Percentiles rank a stretch among this genome's conserved stretches.
Evolutionary conservation across 352 stramenopile species (phyloP).

Genomic region (Globisporangium takayamanum): DNA sequence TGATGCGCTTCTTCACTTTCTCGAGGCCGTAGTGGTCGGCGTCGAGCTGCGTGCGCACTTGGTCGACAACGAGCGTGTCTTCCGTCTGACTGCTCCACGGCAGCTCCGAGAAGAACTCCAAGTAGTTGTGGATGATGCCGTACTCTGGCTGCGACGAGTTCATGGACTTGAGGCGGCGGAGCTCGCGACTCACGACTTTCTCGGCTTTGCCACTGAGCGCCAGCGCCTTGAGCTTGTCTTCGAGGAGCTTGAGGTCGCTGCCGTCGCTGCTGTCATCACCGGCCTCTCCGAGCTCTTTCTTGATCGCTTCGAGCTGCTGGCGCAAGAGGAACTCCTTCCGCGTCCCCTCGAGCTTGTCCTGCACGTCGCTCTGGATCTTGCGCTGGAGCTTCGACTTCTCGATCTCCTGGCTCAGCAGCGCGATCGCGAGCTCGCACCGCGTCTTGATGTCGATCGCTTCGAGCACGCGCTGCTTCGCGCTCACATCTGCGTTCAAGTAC

Average conservation of each 20-base stretch:
- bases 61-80: conserved; percentile 49
- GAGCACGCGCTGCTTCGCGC: conserved; percentile 54
- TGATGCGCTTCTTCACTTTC: conserved; percentile 83
- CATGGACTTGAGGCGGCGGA: conserved; percentile 69
- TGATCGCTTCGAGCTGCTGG: conserved; percentile 99
- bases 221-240: conserved; percentile 48
- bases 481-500: conserved; percentile 48
- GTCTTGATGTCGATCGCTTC: conserved; percentile 34
- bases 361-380: conserved; percentile 66
- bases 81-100: conserved; percentile 52
- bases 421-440: conserved; percentile 42
- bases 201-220: conserved; percentile 44
- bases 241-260: conserved; percentile 49
- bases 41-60: conserved; percentile 59
- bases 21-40: conserved; percentile 78
- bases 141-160: conserved; percentile 72
- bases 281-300: conserved; percentile 94
- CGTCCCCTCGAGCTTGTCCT: conserved; percentile 62
- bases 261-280: conserved; percentile 33
- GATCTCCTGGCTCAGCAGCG: conserved; percentile 47
- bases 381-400: conserved; percentile 55
- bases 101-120: conserved; percentile 75
- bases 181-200: conserved; percentile 54
- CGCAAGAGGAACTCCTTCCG: conserved; percentile 92
- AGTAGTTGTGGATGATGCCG: conserved; percentile 72